Base-by-base conservation (phyloP, 257 asterid species). In the Osmanthus fragrans region DNA sequence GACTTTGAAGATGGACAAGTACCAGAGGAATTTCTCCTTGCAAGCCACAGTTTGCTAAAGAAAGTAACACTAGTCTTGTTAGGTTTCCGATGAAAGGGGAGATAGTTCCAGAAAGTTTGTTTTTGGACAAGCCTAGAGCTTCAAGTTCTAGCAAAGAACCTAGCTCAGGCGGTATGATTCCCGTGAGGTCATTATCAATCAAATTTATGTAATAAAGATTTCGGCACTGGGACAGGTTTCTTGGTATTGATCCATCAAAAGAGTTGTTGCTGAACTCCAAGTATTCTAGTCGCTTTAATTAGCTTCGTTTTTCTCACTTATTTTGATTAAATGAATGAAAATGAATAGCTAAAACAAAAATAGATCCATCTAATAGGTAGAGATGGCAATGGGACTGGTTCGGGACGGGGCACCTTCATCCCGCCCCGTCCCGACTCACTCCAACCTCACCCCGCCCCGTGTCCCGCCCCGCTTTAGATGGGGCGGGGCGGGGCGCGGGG, bases 241-340 rank as follows among this genome's bases (percentile, higher is more conserved):
- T 77, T 0, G 88, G 90, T 51, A 88, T 86, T 34, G 73, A 82
- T 47, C 90, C 90, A 33, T 27, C 49, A 6, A 88, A 78, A 10
- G 86, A 77, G 49, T 88, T 88, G 45, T 83, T 79, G n/a, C 83
- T 75, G 49, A 87, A 76, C 18, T 47, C 65, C 2, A 83, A 9
- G n/a, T 13, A 49, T 33, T 68, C 51, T 0, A 86, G 85, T 33
- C 80, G 75, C 25, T 69, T 63, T 19, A n/a, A n/a, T n/a, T n/a
- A n/a, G n/a, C n/a, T n/a, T n/a, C n/a, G n/a, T n/a, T n/a, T n/a
- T n/a, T n/a, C n/a, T n/a, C n/a, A n/a, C n/a, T n/a, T n/a, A n/a
- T n/a, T n/a, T n/a, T n/a, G n/a, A n/a, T n/a, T n/a, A n/a, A n/a
- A n/a, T n/a, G n/a, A n/a, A n/a, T n/a, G n/a, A n/a, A n/a, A n/a